phyloP scores from a whole-genome alignment of 768 basidiomycete genomes.

The Crassisporium funariophilum region DNA sequence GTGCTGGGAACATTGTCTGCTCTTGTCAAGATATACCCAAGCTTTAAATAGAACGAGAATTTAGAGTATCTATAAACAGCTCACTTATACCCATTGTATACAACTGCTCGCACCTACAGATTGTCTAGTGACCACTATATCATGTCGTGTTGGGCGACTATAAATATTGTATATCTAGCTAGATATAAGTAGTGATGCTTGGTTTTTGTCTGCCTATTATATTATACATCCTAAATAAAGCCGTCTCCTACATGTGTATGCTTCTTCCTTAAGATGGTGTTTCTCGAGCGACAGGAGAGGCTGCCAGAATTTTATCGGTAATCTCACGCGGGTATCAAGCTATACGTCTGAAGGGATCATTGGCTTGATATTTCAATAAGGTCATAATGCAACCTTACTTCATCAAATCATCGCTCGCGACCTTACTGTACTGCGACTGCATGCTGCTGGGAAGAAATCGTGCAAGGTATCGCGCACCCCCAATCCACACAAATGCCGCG shows the following conservation, averaged over 20 bases:
- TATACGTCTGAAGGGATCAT: constrained; percentile 25
- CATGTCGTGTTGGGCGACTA: too few species aligned
- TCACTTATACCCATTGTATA: constrained; percentile 8
- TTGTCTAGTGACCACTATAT: too few species aligned
- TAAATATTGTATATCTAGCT: too few species aligned
- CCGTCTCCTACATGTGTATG: too few species aligned
- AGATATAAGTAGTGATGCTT: too few species aligned
- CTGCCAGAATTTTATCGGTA: background rate
- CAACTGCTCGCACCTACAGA: background rate
- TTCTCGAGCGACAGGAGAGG: too few species aligned
- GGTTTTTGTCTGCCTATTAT: background rate
- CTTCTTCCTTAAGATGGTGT: too few species aligned
- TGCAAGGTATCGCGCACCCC: constrained; percentile 49
- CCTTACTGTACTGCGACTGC: constrained; percentile 44
- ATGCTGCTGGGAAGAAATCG: constrained; percentile 39
- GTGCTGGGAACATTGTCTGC: constrained; percentile 9
- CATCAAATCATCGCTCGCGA: constrained; percentile 52
- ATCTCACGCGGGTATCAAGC: constrained; percentile 18
- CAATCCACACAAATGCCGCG: constrained; percentile 51
- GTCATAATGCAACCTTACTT: constrained; percentile 38
- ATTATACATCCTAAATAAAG: too few species aligned
- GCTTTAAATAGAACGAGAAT: constrained; percentile 1
- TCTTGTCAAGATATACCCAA: constrained; percentile 14
- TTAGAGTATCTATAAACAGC: too few species aligned
- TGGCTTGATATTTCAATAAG: constrained; percentile 10